These are phyloP conservation scores for Triticum turgidum DNA, from an alignment of 176 grass and related monocot species.

Conservation along the genomic window DNA sequence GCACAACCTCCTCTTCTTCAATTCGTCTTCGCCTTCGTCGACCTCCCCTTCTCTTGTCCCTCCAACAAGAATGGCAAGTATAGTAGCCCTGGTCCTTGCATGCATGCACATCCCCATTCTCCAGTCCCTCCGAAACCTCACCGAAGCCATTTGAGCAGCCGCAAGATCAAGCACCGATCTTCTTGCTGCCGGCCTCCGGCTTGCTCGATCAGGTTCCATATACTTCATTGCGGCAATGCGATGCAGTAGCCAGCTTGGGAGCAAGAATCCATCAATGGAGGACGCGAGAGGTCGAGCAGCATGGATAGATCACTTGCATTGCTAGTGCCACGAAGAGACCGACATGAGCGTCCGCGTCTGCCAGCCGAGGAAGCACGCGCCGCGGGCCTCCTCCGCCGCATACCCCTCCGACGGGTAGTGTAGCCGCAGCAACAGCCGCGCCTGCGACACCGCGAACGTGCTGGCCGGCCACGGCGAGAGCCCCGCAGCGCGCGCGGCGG, in stretches of 20 bases:
- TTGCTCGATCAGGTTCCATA: background rate
- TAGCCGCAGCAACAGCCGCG: slow-evolving; percentile 70
- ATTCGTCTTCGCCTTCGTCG: background rate
- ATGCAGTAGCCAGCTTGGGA: background rate
- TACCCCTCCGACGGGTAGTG: slow-evolving; percentile 96
- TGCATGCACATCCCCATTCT: background rate
- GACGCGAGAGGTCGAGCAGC: background rate
- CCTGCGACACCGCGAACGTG: slow-evolving; percentile 74
- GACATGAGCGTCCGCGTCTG: slow-evolving; percentile 78
- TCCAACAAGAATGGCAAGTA: background rate
- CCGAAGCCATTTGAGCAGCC: background rate
- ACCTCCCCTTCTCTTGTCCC: background rate
- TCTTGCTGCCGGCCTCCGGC: background rate
- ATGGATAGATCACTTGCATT: background rate
- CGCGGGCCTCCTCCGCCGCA: slow-evolving; percentile 47
- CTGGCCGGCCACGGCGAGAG: slow-evolving; percentile 59
- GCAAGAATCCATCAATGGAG: background rate
- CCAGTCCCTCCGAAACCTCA: background rate
- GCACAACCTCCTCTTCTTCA: background rate
- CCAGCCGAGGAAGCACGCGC: slow-evolving; percentile 81
- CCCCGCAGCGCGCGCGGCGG: slow-evolving; percentile 40
- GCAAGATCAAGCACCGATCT: background rate
- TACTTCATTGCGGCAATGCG: background rate
- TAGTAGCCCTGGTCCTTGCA: background rate
- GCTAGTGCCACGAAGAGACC: slow-evolving; percentile 93